Conservation (phyloP, 805 yeast species). For the Yarrowia sp. region DNA sequence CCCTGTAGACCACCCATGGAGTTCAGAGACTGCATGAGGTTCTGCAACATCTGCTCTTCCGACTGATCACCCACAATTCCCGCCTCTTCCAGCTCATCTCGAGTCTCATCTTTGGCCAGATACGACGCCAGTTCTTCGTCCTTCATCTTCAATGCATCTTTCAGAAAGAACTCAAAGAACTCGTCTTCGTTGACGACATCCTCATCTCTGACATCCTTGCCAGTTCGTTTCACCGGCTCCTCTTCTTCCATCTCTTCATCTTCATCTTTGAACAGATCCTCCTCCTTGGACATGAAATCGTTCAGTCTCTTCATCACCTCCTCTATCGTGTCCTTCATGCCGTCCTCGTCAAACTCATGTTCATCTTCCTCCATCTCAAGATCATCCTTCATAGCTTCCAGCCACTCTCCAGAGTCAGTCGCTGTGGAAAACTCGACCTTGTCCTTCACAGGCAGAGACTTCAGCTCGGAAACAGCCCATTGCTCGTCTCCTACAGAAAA, state of each 20-base stretch:
- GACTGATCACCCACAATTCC: constrained; percentile 40
- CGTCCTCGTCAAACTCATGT: constrained; percentile 35
- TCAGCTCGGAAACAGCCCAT: constrained; percentile 21
- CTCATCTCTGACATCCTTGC: constrained; percentile 41
- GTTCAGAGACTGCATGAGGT: constrained; percentile 48
- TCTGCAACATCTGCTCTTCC: constrained; percentile 43
- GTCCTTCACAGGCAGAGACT: not conserved
- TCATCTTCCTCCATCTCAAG: constrained; percentile 39
- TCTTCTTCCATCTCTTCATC: constrained; percentile 45
- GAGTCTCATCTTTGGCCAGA: constrained; percentile 33
- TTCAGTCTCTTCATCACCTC: constrained; percentile 43
- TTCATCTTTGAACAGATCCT: constrained; percentile 42
- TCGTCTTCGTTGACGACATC: constrained; percentile 69
- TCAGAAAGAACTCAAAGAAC: constrained; percentile 67
- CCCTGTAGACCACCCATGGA: constrained; percentile 49
- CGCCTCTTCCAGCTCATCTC: constrained; percentile 39
- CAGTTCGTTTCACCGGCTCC: constrained; percentile 24
- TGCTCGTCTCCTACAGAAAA: constrained; percentile 28
- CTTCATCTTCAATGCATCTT: constrained; percentile 59
- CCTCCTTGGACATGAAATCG: constrained; percentile 41
- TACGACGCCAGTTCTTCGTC: constrained; percentile 48
- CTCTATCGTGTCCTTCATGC: constrained; percentile 39
- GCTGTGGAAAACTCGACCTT: not conserved
- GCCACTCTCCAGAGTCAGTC: constrained; percentile 13
- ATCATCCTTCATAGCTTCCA: constrained; percentile 27